Percentiles rank a stretch among this genome's conserved stretches.
Evolutionary conservation across 345 rosid species (phyloP).

Genomic region (Mangifera indica): DNA sequence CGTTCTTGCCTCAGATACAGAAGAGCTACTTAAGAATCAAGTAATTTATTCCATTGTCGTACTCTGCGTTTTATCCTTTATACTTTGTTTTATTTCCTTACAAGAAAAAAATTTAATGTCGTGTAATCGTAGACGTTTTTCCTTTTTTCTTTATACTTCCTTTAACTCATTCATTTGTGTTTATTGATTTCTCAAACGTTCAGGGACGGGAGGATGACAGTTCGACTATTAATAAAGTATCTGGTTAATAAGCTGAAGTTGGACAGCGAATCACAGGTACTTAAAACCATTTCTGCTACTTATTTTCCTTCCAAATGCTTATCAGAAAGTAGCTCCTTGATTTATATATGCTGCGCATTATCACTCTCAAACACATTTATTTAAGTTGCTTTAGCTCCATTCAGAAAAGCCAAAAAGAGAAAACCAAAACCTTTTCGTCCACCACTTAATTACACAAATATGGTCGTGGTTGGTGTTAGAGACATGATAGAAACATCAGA

Average conservation of each 20-base stretch:
- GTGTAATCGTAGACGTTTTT: too few relatives aligned
- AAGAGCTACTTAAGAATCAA: conserved; percentile 98
- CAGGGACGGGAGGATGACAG: conserved; percentile 96
- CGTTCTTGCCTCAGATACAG: conserved; percentile 88
- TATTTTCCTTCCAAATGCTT: conserved; percentile 19
- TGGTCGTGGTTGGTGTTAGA: conserved; percentile 42
- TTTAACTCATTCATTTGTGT: conserved; percentile 5
- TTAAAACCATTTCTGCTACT: conserved; percentile 25
- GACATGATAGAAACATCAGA: conserved; percentile 56
- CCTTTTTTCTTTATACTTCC: neutral
- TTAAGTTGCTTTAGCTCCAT: neutral
- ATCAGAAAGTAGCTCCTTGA: neutral
- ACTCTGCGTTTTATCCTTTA: neutral
- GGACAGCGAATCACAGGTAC: conserved; percentile 96
- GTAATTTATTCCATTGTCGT: conserved; percentile 36
- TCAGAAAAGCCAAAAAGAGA: conserved; percentile 21
- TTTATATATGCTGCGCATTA: neutral
- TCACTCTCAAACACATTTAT: conserved; percentile 16
- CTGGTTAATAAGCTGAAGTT: conserved; percentile 81
- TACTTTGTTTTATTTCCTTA: too few relatives aligned
- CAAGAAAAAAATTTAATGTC: too few relatives aligned
- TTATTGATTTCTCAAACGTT: neutral
- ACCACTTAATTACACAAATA: conserved; percentile 13
- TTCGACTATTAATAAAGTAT: conserved; percentile 83
- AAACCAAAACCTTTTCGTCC: conserved; percentile 16